Evolutionary conservation across 2,329 filamentous ascomycete species (phyloP), one percentile per base, ranked within the genome.

Genomic region (Ceratocystis cubensis): DNA sequence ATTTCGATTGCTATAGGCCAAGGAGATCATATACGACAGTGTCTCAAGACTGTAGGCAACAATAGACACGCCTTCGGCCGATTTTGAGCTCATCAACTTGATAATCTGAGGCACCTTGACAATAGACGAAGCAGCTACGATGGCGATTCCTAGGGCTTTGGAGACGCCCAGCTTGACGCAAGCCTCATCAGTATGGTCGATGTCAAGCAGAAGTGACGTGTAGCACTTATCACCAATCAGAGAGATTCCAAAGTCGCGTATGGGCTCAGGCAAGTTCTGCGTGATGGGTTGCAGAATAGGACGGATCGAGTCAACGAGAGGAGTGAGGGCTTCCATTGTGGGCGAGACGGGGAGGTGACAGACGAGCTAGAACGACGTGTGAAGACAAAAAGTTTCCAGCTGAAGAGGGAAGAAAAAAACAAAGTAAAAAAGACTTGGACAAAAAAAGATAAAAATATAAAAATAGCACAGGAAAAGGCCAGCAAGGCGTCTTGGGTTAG

Each of bases 21-120:
- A 84, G 4, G 87, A 88, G 76, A 96, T 95, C 72, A 96, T 82
- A 78, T 95, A 93, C 67, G 88, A 85, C 66, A 84, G 82, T 7
- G 91, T 96, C 80, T 99, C 94, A 74, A 99, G 89, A 44, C 94
- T 81, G 79, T 96, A 97, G 41, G 89, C 88, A 57, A 96, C 82
- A 78, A 97, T 96, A 62, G 86, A 91, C 69, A 99, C 83, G 71
- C 94, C 94, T 57, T 85, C 84, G 33, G 91, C 86, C 63, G 91
- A 96, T 72, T 86, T 84, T 61, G 90, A 91, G 73, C 82, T 81
- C 73, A 94, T 77, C 64, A 99, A 86, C 80, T 99, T 99, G 75
- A 96, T 76, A 74, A 99, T 93, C 80, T 99, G 94, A 0, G 94
- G 94, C 30, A 99, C 86, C 79, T 99, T 99, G 80, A 99, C 92